Evolutionary conservation across 2,329 filamentous ascomycete species (phyloP).

Genomic region (Cladophialophora carrionii): DNA sequence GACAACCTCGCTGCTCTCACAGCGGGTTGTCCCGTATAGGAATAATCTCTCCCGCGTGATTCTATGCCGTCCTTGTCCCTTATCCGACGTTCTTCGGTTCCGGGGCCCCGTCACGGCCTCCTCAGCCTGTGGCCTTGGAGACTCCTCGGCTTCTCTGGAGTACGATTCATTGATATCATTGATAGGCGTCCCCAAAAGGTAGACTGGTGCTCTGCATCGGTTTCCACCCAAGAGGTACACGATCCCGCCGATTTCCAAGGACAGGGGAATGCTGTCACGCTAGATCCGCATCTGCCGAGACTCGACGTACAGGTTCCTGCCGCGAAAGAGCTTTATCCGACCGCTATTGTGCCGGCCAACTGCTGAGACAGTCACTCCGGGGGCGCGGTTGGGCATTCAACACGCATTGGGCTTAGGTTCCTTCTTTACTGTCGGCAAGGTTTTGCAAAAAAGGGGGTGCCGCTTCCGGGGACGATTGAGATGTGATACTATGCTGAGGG

Average conservation of each 20-base stretch:
- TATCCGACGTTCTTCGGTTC: not conserved
- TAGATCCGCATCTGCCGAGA: no score
- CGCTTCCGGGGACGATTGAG: not conserved
- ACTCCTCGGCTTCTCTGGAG: not conserved
- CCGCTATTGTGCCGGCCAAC: no score
- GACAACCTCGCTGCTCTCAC: not conserved
- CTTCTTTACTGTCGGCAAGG: no score
- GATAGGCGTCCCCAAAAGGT: not conserved
- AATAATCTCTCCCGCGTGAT: not conserved
- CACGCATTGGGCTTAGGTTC: no score
- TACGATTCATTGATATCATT: not conserved
- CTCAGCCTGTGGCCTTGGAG: not conserved
- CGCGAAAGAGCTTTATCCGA: no score
- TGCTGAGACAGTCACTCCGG: no score
- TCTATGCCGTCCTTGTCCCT: not conserved
- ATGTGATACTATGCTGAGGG: not conserved
- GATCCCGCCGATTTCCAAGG: no score
- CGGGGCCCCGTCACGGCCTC: no score
- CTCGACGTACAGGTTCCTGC: no score
- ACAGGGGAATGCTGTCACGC: no score
- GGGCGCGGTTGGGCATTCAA: no score
- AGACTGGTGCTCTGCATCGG: not conserved
- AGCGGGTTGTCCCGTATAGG: not conserved
- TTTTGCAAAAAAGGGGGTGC: not conserved
- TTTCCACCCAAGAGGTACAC: no score